These are phyloP conservation scores for Neonectria ditissima DNA, from an alignment of 2,329 filamentous ascomycete species.

Conservation along the genomic window DNA sequence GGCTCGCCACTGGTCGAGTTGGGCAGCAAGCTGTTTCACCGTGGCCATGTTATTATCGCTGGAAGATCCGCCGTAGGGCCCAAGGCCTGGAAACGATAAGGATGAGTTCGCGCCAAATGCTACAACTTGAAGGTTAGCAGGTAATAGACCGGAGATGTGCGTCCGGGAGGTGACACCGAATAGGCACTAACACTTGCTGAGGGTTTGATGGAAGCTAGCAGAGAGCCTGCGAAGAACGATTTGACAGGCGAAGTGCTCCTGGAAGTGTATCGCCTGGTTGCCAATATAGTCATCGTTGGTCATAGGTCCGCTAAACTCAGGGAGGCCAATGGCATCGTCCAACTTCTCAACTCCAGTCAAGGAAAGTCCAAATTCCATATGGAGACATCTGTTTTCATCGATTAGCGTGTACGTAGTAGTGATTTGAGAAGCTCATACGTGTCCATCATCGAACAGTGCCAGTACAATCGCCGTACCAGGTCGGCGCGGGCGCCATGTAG, in stretches of 20 bases:
- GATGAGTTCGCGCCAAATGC: constrained; percentile 35
- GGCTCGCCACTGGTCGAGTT: constrained; percentile 69
- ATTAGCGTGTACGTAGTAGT: constrained; percentile 25
- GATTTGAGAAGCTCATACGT: constrained; percentile 29
- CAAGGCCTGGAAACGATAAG: constrained; percentile 32
- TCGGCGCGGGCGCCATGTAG: constrained; percentile 41
- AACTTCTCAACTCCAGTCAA: constrained; percentile 65
- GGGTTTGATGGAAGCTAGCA: constrained; percentile 62
- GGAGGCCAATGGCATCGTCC: constrained; percentile 66
- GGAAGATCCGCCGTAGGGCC: constrained; percentile 28
- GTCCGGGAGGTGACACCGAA: constrained; percentile 6
- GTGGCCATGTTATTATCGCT: constrained; percentile 44
- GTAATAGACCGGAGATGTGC: constrained; percentile 14
- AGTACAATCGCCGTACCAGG: constrained; percentile 42
- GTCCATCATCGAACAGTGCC: constrained; percentile 46
- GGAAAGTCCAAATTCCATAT: constrained; percentile 69
- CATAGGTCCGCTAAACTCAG: constrained; percentile 62
- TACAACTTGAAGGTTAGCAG: constrained; percentile 19
- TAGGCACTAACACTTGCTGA: constrained; percentile 62
- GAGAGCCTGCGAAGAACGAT: constrained; percentile 67
- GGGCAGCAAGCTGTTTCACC: constrained; percentile 63
- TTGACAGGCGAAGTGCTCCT: constrained; percentile 70
- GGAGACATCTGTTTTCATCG: constrained; percentile 57
- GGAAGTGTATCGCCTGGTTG: constrained; percentile 65
- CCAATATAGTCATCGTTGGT: constrained; percentile 60